A percentile compares a stretch with the other conserved stretches of the same genome.
phyloP scores from a whole-genome alignment of 345 rosid species.

The Melaleuca quinquenervia region DNA sequence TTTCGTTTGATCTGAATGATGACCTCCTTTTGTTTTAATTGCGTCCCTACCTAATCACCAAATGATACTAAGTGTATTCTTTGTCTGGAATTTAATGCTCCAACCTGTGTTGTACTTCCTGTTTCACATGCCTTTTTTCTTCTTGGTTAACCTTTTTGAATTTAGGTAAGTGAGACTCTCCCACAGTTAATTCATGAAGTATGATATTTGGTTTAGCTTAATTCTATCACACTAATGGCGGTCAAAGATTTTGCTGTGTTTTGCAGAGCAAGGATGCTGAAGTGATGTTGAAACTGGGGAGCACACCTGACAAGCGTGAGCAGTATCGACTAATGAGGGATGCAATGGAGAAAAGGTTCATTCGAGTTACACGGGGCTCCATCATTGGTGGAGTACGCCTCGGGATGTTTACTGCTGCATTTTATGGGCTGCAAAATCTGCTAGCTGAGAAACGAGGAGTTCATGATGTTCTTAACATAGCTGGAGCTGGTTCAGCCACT shows the following conservation, averaged over 20 bases:
- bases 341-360: slow-evolving; percentile 91
- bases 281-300: slow-evolving; percentile 91
- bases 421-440: slow-evolving; percentile 63
- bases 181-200: background rate
- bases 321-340: slow-evolving; percentile 84
- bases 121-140: background rate
- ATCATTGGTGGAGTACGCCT: slow-evolving; percentile 86
- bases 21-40: background rate
- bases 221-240: background rate
- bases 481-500: slow-evolving; percentile 92
- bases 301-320: slow-evolving; percentile 83
- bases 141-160: background rate
- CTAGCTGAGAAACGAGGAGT: slow-evolving; percentile 73
- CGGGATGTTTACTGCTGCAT: slow-evolving; percentile 86
- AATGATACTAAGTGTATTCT: background rate
- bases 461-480: slow-evolving; percentile 72
- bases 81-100: background rate
- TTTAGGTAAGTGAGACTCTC: background rate
- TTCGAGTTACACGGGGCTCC: slow-evolving; percentile 76
- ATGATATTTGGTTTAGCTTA: background rate
- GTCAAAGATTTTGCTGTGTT: background rate
- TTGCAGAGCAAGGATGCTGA: slow-evolving; percentile 63
- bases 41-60: background rate
- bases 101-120: background rate
- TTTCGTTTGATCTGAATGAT: background rate